Percentiles rank a stretch among this genome's conserved stretches.
phyloP scores from a whole-genome alignment of 2,329 filamentous ascomycete genomes.

The Didymosphaeria variabile region DNA sequence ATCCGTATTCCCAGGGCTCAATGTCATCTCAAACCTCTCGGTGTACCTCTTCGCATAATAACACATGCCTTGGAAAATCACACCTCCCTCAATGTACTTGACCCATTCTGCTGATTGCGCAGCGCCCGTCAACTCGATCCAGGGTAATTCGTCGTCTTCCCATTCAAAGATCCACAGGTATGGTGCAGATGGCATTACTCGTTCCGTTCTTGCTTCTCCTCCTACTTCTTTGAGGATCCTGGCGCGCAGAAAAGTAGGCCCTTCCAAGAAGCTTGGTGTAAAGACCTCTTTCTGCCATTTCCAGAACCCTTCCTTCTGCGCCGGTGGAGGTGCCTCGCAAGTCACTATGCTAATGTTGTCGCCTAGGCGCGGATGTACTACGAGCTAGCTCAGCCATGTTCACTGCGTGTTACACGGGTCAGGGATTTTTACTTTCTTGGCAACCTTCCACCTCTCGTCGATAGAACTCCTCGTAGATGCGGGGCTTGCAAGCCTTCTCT shows the following conservation, averaged over 20 bases:
- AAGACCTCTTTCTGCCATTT: conserved; percentile 11
- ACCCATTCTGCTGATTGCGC: conserved; percentile 14
- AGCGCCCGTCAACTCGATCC: conserved; percentile 13
- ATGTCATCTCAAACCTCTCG: conserved; percentile 14
- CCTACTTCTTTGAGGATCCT: conserved; percentile 11
- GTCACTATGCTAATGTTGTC: conserved; percentile 16
- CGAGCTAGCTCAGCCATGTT: background rate
- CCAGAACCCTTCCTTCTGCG: conserved; percentile 5
- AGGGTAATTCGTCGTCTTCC: conserved; percentile 16
- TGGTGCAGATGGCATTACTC: conserved; percentile 9
- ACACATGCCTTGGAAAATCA: conserved; percentile 14
- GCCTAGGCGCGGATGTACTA: conserved; percentile 7
- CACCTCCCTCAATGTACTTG: conserved; percentile 8
- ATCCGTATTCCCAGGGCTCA: conserved; percentile 14
- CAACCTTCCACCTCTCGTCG: conserved; percentile 13
- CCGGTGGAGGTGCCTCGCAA: background rate
- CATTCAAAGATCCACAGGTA: conserved; percentile 15
- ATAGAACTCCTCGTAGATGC: conserved; percentile 16
- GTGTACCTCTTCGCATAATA: conserved; percentile 12
- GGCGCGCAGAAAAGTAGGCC: conserved; percentile 11
- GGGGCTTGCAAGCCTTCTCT: conserved; percentile 2
- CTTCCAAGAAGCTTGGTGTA: conserved; percentile 1
- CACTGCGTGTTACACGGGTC: background rate
- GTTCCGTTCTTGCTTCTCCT: conserved; percentile 1
- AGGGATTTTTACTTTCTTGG: conserved; percentile 4